Percentiles rank a stretch among this genome's conserved stretches.
Evolutionary conservation across 192 early-diverging fungal species (phyloP).

Genomic region (Diversispora epigaea): DNA sequence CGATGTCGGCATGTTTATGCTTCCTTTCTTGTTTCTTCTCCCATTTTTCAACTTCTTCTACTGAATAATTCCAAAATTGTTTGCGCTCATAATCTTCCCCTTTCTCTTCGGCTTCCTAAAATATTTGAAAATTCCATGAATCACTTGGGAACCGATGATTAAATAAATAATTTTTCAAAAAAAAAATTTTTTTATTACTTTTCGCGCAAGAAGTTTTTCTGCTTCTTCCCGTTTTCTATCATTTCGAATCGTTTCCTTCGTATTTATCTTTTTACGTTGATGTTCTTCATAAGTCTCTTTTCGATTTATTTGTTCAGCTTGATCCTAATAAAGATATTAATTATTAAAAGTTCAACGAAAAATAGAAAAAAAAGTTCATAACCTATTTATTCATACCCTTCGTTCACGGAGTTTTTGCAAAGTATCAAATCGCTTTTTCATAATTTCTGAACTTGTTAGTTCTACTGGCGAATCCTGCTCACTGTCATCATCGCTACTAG

Average conservation of each 20-base stretch:
- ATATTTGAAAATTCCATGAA: not conserved
- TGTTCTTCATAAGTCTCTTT: slow-evolving; percentile 74
- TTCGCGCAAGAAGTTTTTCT: slow-evolving; percentile 62
- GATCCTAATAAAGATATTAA: slow-evolving; percentile 9
- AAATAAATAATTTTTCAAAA: not conserved
- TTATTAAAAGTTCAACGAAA: not conserved
- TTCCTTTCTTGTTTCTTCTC: slow-evolving; percentile 78
- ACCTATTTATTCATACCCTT: not conserved
- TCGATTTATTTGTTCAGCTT: slow-evolving; percentile 59
- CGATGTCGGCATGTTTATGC: slow-evolving; percentile 61
- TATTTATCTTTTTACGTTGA: slow-evolving; percentile 70
- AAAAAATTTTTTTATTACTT: slow-evolving; percentile 36
- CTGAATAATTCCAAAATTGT: slow-evolving; percentile 80
- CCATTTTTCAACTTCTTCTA: slow-evolving; percentile 83
- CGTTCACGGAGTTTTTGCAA: slow-evolving; percentile 1
- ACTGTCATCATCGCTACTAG: too few relatives aligned
- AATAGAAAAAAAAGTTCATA: not conserved
- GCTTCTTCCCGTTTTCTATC: slow-evolving; percentile 75
- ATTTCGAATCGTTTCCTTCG: slow-evolving; percentile 56
- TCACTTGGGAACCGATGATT: not conserved
- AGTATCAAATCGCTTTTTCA: not conserved
- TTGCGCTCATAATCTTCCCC: slow-evolving; percentile 85
- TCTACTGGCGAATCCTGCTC: not conserved
- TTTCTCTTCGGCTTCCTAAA: slow-evolving; percentile 59
- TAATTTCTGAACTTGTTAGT: not conserved